These are phyloP conservation scores for Cystobasidiopsis lactophilus DNA, from an alignment of 768 basidiomycete species.

Conservation along the genomic window DNA sequence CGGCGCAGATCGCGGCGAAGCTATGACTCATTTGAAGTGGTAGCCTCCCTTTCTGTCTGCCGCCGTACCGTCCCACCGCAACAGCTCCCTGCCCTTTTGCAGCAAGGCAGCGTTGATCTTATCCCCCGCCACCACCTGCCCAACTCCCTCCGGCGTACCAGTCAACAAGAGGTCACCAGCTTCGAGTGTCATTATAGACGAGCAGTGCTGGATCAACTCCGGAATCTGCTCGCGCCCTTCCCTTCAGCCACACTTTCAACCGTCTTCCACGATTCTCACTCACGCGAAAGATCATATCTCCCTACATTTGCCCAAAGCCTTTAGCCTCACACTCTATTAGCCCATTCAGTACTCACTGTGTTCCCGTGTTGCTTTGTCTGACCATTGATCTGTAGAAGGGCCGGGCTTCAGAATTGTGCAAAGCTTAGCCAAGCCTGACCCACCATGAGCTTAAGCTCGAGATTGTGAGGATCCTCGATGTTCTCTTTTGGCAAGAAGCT, in stretches of 20 bases:
- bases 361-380: constrained; percentile 59
- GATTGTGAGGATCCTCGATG: constrained; percentile 48
- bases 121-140: constrained; percentile 53
- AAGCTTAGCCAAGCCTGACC: too few species aligned
- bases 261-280: neutral
- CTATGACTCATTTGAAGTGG: constrained; percentile 26
- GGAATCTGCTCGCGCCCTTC: constrained; percentile 35
- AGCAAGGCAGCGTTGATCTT: constrained; percentile 49
- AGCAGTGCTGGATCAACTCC: constrained; percentile 65
- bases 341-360: constrained; percentile 65
- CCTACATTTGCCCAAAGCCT: neutral
- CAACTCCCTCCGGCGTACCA: constrained; percentile 74
- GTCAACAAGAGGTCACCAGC: constrained; percentile 29
- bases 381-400: constrained; percentile 52
- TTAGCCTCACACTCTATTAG: neutral
- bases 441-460: constrained; percentile 34
- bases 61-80: constrained; percentile 42
- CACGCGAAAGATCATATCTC: neutral
- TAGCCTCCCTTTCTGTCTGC: constrained; percentile 50
- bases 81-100: constrained; percentile 36
- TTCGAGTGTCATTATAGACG: constrained; percentile 93
- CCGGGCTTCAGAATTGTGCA: too few species aligned
- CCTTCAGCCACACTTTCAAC: neutral
- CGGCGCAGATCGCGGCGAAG: constrained; percentile 9
- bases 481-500: constrained; percentile 56